Percentiles rank a stretch among this genome's conserved stretches.
These are phyloP conservation scores for Exophiala aquamarina DNA, from an alignment of 2,329 filamentous ascomycete genomes.

Conservation along the genomic window DNA sequence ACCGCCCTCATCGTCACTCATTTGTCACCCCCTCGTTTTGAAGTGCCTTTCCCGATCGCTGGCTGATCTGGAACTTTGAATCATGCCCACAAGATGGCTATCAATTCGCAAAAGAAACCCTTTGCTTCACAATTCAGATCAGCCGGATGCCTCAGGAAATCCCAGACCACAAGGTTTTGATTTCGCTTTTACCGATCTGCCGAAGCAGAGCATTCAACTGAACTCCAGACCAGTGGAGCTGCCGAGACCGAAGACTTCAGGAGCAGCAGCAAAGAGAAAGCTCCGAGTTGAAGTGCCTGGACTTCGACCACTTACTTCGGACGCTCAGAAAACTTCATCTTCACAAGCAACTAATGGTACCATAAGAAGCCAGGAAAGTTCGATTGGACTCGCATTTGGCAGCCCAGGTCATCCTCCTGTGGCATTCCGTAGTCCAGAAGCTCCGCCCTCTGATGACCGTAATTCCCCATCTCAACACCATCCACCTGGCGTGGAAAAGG, in stretches of 20 bases:
- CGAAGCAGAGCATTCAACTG: slow-evolving; percentile 5
- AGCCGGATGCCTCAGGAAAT: slow-evolving; percentile 7
- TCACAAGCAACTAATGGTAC: slow-evolving; percentile 11
- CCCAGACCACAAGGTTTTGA: slow-evolving; percentile 21
- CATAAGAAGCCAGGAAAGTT: slow-evolving; percentile 38
- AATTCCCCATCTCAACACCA: slow-evolving; percentile 8
- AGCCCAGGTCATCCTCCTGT: slow-evolving; percentile 53
- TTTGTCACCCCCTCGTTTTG: slow-evolving; percentile 18
- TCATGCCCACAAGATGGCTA: slow-evolving; percentile 23
- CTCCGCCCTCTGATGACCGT: slow-evolving; percentile 4
- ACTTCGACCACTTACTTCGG: slow-evolving; percentile 20
- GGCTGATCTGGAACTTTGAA: slow-evolving; percentile 15
- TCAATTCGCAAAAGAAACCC: slow-evolving; percentile 19
- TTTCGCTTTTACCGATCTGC: slow-evolving; percentile 22
- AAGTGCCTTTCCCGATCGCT: slow-evolving; percentile 6
- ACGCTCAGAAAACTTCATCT: slow-evolving; percentile 13
- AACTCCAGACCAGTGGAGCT: slow-evolving; percentile 9
- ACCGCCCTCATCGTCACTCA: slow-evolving; percentile 13
- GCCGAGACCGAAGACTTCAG: slow-evolving; percentile 19
- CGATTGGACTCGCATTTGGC: slow-evolving; percentile 73
- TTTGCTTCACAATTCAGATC: slow-evolving; percentile 8
- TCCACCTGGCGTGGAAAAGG: slow-evolving; percentile 6
- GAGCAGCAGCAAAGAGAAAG: slow-evolving; percentile 15
- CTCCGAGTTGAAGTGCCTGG: slow-evolving; percentile 11
- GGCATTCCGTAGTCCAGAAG: slow-evolving; percentile 6